Base-by-base conservation (phyloP, 2,329 filamentous ascomycete genomes). In the Monascus ruber region DNA sequence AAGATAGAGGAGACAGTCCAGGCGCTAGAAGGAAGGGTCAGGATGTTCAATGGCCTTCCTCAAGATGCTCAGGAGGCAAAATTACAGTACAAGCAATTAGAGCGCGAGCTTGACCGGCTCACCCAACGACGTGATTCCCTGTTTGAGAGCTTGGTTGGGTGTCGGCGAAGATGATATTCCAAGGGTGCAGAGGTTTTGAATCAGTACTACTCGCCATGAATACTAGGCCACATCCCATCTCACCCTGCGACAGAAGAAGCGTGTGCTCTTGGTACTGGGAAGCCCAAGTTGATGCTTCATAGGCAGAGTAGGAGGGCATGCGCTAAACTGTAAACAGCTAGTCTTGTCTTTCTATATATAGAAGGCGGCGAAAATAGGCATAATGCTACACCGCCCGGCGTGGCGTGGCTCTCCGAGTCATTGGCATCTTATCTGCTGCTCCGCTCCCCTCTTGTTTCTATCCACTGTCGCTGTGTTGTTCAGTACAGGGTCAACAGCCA, bases 111-210 rank as follows among this genome's bases (percentile, higher is more conserved):
- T 34, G 69, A 72, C 31, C 63, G 65, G 6, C 62, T 85, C 37
- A 79, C 72, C 26, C 69, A 70, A 46, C 70, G 72, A 48, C 73
- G 87, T 39, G 85, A 94, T 56, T 71, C 66, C 26, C 69, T 85
- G 39, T 93, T 94, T 55, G 85, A 89, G 55, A 74, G 71, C 2
- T 57, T 91, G 35, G 77, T 85, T 2, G 76, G 79, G 33, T 35
- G 29, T 10, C 29, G 28, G 27, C 42, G 31, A 47, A 29, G 26
- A 25, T 29, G 27, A 38, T 34, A 36, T 17, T 17, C 17, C 17
- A 17, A 3, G 3, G 17, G 17, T 17, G 17, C 17, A 17, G 17
- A 17, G 17, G 17, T 17, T 17, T 17, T 17, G 3, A 17, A 3
- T 17, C 17, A 17, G 17, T 17, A 17, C 17, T 17, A 17, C 17